Evolutionary conservation across 2,329 filamentous ascomycete species (phyloP).

Genomic region (Penicillium sp.): DNA sequence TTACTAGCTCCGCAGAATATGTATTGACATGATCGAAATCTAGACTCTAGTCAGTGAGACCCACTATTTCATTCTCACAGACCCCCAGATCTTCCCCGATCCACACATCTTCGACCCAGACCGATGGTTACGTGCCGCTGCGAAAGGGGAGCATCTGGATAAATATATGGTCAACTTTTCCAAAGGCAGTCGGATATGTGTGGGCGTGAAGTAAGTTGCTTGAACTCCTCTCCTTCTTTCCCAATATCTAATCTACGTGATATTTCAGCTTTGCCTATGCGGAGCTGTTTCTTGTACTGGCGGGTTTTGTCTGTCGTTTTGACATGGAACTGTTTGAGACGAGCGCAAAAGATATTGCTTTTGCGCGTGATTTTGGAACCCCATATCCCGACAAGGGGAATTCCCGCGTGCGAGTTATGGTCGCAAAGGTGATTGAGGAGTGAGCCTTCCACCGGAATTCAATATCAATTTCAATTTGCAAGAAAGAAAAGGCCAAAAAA

Average conservation of each 20-base stretch:
- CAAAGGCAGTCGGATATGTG: slow-evolving; percentile 27
- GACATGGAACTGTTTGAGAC: slow-evolving; percentile 18
- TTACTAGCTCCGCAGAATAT: background rate
- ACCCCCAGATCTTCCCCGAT: slow-evolving; percentile 27
- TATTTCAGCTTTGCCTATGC: slow-evolving; percentile 18
- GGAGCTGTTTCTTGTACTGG: slow-evolving; percentile 18
- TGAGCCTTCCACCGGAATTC: background rate
- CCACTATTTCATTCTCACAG: slow-evolving; percentile 23
- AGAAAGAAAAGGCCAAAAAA: background rate
- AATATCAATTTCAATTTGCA: background rate
- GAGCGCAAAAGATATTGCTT: slow-evolving; percentile 10
- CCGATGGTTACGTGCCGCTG: slow-evolving; percentile 24
- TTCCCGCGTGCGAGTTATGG: slow-evolving; percentile 4
- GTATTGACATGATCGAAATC: background rate
- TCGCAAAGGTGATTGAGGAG: slow-evolving; percentile 5
- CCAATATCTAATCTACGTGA: background rate
- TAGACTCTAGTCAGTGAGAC: slow-evolving; percentile 24
- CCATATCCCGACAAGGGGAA: slow-evolving; percentile 16
- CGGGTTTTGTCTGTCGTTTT: slow-evolving; percentile 14
- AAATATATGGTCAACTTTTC: slow-evolving; percentile 28
- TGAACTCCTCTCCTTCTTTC: background rate
- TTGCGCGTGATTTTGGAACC: slow-evolving; percentile 19
- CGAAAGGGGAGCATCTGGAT: slow-evolving; percentile 20
- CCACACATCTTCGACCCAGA: slow-evolving; percentile 28
- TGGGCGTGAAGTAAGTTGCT: slow-evolving; percentile 28